A percentile compares a stretch with the other conserved stretches of the same genome.
Conservation (phyloP, 768 basidiomycete genomes). For the Boletus pseudo-olivaceus region DNA sequence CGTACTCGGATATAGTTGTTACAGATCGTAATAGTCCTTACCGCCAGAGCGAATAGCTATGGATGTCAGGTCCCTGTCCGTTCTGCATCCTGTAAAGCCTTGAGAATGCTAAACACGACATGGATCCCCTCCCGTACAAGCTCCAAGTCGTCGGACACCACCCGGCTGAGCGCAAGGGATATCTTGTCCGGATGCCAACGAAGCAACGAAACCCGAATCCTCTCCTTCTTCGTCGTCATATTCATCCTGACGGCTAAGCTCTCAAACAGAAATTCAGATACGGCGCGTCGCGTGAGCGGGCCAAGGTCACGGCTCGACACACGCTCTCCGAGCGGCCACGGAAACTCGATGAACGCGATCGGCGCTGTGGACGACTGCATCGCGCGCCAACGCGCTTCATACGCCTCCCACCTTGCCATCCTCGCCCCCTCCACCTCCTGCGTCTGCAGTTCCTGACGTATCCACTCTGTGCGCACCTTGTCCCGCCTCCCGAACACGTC, state of each 20-base stretch:
- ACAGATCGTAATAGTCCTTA: neutral
- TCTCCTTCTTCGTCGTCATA: slow-evolving; percentile 44
- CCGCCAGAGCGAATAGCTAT: slow-evolving; percentile 9
- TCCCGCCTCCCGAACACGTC: slow-evolving; percentile 49
- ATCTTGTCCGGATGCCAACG: slow-evolving; percentile 72
- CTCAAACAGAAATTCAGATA: slow-evolving; percentile 52
- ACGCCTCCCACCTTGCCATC: slow-evolving; percentile 46
- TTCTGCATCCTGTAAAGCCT: slow-evolving; percentile 32
- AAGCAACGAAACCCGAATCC: slow-evolving; percentile 56
- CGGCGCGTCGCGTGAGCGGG: slow-evolving; percentile 36
- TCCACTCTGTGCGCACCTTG: slow-evolving; percentile 43
- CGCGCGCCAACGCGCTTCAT: slow-evolving; percentile 50
- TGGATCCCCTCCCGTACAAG: slow-evolving; percentile 46
- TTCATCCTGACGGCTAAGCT: slow-evolving; percentile 41
- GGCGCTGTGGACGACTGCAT: slow-evolving; percentile 30
- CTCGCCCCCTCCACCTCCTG: slow-evolving; percentile 41
- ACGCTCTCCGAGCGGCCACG: slow-evolving; percentile 51
- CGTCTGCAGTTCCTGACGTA: slow-evolving; percentile 45
- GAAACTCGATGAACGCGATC: slow-evolving; percentile 50
- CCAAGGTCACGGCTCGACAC: slow-evolving; percentile 18
- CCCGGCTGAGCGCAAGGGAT: slow-evolving; percentile 39
- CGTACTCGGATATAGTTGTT: neutral
- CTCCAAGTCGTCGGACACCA: slow-evolving; percentile 43
- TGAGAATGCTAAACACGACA: slow-evolving; percentile 38
- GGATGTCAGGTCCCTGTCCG: slow-evolving; percentile 11